Base-by-base conservation (phyloP, 768 basidiomycete genomes). In the Lentinula guzmanii region DNA sequence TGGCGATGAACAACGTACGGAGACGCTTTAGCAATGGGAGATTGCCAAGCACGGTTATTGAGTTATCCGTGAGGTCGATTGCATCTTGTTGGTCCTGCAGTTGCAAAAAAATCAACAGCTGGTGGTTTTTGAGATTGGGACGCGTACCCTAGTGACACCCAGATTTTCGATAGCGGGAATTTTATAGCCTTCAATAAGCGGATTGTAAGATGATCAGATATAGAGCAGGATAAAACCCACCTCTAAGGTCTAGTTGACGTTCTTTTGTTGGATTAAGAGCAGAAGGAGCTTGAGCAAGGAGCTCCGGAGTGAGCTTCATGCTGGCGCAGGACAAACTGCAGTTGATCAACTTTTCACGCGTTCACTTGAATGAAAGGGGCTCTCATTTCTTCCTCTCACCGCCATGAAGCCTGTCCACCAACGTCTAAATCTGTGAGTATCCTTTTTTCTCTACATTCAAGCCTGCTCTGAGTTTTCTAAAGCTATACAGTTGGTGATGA, bases 121-220 rank as follows among this genome's bases (percentile, higher is more conserved):
- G 16, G 46, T 28, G 3, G 37, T 3, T 21, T 28, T 21, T 24
- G 46, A 56, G 61, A 35, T 52, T 52, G 64, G 67, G 55, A 61
- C 43, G 73, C 84, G 66, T 72, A 87, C 91, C 81, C 81, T 87
- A 73, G 93, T 93, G 65, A 95, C 90, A 80, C 93, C 94, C 66
- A 96, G 82, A 82, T 96, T 96, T 87, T 96, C 94, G 71, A 96
- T 96, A 60, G 90, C 85, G 58, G 94, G 93, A 66, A 95, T 95
- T 84, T 93, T 94, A 77, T 90, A 90, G 61, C 93, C 93, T 95
- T 73, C 66, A 68, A 66, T 59, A 66, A 66, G 65, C 53, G 37
- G 39, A 50, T 45, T 71, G 63, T 72, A 67, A 54, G 64, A 69
- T 57, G 65, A 56, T 57, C 60, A 21, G 24, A 51, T 45, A 35